Percentiles rank a stretch among this genome's conserved stretches.
Conservation (phyloP, 148 eudicot genomes). For the Rhododendron ferrugineum region DNA sequence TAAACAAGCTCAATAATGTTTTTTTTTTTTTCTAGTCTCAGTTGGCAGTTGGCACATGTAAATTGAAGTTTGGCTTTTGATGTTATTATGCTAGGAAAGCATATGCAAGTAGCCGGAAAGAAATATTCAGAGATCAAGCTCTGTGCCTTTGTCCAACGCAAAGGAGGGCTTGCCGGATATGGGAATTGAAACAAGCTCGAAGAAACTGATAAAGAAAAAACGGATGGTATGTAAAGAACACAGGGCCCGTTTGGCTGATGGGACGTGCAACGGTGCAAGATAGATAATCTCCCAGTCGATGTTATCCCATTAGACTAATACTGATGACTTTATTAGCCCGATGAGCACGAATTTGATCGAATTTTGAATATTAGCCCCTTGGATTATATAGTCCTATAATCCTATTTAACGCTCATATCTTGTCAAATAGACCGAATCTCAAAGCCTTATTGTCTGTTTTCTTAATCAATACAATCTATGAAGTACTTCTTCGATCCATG, state of each 20-base stretch:
- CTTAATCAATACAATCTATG: not conserved
- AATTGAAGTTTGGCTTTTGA: not conserved
- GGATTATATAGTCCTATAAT: not conserved
- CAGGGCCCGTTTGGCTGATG: not conserved
- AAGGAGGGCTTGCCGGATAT: not conserved
- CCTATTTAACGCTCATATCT: not conserved
- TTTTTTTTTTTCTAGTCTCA: not conserved
- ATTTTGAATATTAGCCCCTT: not conserved
- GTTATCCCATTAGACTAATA: not conserved
- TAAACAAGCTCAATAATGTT: not conserved
- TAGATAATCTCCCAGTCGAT: not conserved
- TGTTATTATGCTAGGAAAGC: not conserved
- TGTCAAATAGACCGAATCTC: not conserved
- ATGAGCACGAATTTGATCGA: no score
- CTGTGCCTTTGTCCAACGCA: slow-evolving; percentile 15
- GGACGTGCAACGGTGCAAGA: not conserved
- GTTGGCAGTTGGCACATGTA: not conserved
- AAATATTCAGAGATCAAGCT: slow-evolving; percentile 17
- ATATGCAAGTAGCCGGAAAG: slow-evolving; percentile 19
- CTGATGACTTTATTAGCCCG: not conserved
- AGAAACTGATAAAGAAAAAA: slow-evolving; percentile 25
- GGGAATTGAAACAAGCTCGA: slow-evolving; percentile 20
- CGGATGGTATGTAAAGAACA: slow-evolving; percentile 27
- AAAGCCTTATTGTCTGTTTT: not conserved
- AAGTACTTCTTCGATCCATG: not conserved